These are phyloP conservation scores for Pyrenophora teres DNA, from an alignment of 2,329 filamentous ascomycete species.

Conservation along the genomic window DNA sequence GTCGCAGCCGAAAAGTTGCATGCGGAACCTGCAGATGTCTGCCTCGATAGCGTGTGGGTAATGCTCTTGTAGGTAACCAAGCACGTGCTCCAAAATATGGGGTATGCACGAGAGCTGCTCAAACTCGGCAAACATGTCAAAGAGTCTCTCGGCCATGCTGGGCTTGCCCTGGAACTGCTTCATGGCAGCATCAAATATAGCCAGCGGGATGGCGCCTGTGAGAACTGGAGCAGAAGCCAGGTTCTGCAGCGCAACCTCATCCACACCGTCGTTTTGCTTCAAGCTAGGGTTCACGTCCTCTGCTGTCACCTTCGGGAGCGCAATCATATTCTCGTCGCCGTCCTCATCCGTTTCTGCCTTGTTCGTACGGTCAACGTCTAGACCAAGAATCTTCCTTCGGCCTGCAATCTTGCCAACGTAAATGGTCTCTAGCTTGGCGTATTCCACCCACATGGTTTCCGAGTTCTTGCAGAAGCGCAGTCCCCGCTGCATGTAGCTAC, in stretches of 20 bases:
- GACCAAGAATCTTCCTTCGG: slow-evolving; percentile 69
- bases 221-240: slow-evolving; percentile 76
- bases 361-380: slow-evolving; percentile 56
- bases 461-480: slow-evolving; percentile 84
- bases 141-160: slow-evolving; percentile 74
- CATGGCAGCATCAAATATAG: slow-evolving; percentile 85
- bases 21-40: slow-evolving; percentile 71
- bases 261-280: slow-evolving; percentile 54
- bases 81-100: slow-evolving; percentile 73
- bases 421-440: slow-evolving; percentile 88
- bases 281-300: slow-evolving; percentile 65
- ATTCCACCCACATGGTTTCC: slow-evolving; percentile 81
- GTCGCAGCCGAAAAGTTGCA: slow-evolving; percentile 70
- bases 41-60: slow-evolving; percentile 62
- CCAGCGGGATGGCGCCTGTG: slow-evolving; percentile 89
- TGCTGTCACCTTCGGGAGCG: slow-evolving; percentile 62
- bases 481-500: slow-evolving; percentile 86
- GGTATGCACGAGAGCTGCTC: slow-evolving; percentile 65
- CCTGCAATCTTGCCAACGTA: slow-evolving; percentile 83
- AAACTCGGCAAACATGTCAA: slow-evolving; percentile 76
- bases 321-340: slow-evolving; percentile 57
- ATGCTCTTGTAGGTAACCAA: slow-evolving; percentile 64
- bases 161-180: slow-evolving; percentile 74
- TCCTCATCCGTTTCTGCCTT: slow-evolving; percentile 53
- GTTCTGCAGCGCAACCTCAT: slow-evolving; percentile 65